Conservation (phyloP, 73 alveolate genomes). For the Paramecium pentaurelia region DNA sequence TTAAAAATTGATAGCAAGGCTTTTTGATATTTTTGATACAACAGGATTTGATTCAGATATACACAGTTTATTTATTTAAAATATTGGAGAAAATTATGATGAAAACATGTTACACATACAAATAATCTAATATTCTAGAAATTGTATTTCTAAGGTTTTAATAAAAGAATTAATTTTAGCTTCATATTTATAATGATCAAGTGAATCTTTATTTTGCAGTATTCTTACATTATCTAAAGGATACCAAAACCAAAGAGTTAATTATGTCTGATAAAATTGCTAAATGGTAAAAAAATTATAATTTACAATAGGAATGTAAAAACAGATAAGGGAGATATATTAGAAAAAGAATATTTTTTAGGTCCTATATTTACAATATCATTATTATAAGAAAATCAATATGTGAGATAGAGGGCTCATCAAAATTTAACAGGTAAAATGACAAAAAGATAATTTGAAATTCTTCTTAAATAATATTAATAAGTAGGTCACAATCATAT, state of each 20-base stretch:
- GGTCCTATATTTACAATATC: conserved; percentile 4
- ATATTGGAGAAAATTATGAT: background rate
- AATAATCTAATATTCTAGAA: background rate
- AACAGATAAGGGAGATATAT: background rate
- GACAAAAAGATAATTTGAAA: conserved; percentile 6
- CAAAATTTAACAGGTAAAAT: background rate
- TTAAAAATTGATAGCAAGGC: background rate
- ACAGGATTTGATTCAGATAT: background rate
- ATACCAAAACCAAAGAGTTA: background rate
- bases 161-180: background rate
- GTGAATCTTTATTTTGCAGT: background rate
- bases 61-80: background rate
- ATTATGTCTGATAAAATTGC: background rate
- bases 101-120: background rate
- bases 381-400: background rate
- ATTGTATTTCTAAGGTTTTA: background rate
- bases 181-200: background rate
- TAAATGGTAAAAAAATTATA: background rate
- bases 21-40: conserved; percentile 15
- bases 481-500: background rate
- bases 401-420: conserved; percentile 19
- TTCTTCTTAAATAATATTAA: background rate
- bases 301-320: background rate
- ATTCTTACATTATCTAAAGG: background rate
- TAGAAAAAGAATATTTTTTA: background rate